phyloP scores from a whole-genome alignment of 2,329 filamentous ascomycete genomes.

The Fusarium siculi region DNA sequence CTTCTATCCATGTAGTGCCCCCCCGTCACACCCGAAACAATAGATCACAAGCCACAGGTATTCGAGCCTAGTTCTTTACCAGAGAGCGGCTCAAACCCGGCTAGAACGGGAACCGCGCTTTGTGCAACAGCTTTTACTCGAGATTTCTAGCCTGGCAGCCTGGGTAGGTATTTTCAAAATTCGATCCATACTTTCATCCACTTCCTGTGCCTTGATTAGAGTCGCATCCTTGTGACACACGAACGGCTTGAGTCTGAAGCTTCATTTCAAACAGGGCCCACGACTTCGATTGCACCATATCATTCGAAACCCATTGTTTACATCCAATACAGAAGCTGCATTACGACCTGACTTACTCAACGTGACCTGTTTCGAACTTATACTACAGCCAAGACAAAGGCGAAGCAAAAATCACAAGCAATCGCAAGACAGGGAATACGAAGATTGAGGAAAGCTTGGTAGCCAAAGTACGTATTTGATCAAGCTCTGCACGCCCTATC shows the following conservation, averaged over 20 bases:
- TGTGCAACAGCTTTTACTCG: constrained; percentile 22
- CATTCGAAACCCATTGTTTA: neutral
- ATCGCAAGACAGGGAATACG: constrained; percentile 29
- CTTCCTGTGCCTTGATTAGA: constrained; percentile 41
- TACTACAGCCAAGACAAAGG: constrained; percentile 17
- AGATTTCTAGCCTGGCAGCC: neutral
- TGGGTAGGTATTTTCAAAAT: constrained; percentile 34
- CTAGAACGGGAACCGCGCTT: constrained; percentile 26
- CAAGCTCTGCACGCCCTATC: constrained; percentile 13
- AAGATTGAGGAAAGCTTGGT: constrained; percentile 24
- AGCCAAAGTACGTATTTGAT: constrained; percentile 8
- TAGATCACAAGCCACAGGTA: constrained; percentile 34
- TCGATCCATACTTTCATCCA: constrained; percentile 38
- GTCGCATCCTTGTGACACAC: constrained; percentile 25
- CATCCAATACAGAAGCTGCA: neutral
- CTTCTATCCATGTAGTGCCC: constrained; percentile 13
- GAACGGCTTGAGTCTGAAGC: constrained; percentile 7
- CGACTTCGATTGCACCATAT: constrained; percentile 10
- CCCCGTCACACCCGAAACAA: constrained; percentile 38
- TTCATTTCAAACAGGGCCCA: constrained; percentile 12
- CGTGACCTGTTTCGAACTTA: neutral
- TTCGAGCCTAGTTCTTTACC: neutral
- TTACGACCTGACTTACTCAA: neutral
- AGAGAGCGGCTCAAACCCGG: constrained; percentile 29
- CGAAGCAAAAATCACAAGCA: constrained; percentile 23